Conservation (phyloP, 129 eudicot species). For the Artemisia argyi region DNA sequence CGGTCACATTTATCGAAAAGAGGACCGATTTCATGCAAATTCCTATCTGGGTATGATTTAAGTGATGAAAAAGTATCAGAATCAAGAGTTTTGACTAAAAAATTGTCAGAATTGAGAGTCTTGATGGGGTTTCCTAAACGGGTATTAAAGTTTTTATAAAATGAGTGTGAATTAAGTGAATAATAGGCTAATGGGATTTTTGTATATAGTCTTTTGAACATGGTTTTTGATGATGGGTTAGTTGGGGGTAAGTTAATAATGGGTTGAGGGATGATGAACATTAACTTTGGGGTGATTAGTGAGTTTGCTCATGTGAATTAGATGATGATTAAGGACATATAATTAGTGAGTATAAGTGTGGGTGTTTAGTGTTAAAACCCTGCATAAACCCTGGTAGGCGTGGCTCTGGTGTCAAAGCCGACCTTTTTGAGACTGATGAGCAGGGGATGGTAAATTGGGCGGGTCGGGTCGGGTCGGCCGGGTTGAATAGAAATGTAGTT, state of each 20-base stretch:
- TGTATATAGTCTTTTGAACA: slow-evolving; percentile 64
- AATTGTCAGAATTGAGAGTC: too few species aligned
- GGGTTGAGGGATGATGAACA: slow-evolving; percentile 21
- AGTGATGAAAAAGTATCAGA: slow-evolving; percentile 17
- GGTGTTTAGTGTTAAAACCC: slow-evolving; percentile 40
- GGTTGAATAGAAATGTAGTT: too few species aligned
- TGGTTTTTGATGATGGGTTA: slow-evolving; percentile 28
- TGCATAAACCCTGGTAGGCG: slow-evolving; percentile 55
- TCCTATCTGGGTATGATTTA: slow-evolving; percentile 33
- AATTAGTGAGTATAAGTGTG: not conserved
- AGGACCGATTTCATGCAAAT: slow-evolving; percentile 29
- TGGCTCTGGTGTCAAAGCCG: slow-evolving; percentile 9
- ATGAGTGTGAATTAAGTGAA: slow-evolving; percentile 22
- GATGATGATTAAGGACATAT: slow-evolving; percentile 8
- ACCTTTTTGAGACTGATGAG: not conserved
- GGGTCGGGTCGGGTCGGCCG: too few species aligned
- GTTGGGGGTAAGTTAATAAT: slow-evolving; percentile 19
- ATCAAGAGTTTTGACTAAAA: not conserved
- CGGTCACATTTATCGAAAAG: slow-evolving; percentile 22
- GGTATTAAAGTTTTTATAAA: slow-evolving; percentile 23
- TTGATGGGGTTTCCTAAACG: too few species aligned
- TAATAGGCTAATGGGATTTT: slow-evolving; percentile 34
- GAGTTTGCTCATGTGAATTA: not conserved
- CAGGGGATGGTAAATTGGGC: too few species aligned
- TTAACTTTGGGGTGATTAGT: too few species aligned